Conservation (phyloP, 345 rosid genomes). For the Capsella bursapastoris region DNA sequence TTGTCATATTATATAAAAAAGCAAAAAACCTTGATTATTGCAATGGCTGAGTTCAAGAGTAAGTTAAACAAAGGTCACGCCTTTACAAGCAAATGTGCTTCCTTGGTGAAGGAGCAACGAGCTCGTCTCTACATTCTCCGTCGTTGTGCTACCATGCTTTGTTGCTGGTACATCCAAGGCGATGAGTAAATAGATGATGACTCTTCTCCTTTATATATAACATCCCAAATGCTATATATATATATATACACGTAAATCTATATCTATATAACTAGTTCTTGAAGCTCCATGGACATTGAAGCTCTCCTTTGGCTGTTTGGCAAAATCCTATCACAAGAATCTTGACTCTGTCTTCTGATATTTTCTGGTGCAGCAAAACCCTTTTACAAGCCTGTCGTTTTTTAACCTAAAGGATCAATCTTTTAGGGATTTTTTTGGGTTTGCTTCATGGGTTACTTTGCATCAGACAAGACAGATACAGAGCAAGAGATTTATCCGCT, state of each 20-base stretch:
- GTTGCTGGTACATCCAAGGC: conserved; percentile 70
- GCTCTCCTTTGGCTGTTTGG: conserved; percentile 37
- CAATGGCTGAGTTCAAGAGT: conserved; percentile 53
- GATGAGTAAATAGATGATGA: conserved; percentile 51
- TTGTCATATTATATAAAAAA: not conserved
- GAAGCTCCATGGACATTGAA: conserved; percentile 25
- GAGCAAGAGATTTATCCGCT: conserved; percentile 25
- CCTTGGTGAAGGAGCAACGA: conserved; percentile 69
- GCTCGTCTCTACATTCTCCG: conserved; percentile 74
- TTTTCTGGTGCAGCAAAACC: conserved; percentile 40
- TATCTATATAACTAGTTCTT: conserved; percentile 6
- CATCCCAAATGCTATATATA: too few species aligned
- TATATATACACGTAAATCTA: not conserved
- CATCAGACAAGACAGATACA: conserved; percentile 14
- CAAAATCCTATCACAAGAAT: conserved; percentile 18
- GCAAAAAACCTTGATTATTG: not conserved
- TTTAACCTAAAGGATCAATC: conserved; percentile 35
- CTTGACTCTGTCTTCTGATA: conserved; percentile 25
- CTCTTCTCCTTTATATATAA: conserved; percentile 27
- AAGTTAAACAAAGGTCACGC: conserved; percentile 51
- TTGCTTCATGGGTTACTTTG: conserved; percentile 31
- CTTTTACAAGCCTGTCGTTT: conserved; percentile 30
- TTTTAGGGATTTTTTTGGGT: conserved; percentile 29
- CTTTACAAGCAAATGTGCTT: conserved; percentile 72
- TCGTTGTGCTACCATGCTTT: conserved; percentile 87